A percentile compares a stretch with the other conserved stretches of the same genome.
Conservation (phyloP, 2,329 filamentous ascomycete species). For the Teratosphaeria destructans region DNA sequence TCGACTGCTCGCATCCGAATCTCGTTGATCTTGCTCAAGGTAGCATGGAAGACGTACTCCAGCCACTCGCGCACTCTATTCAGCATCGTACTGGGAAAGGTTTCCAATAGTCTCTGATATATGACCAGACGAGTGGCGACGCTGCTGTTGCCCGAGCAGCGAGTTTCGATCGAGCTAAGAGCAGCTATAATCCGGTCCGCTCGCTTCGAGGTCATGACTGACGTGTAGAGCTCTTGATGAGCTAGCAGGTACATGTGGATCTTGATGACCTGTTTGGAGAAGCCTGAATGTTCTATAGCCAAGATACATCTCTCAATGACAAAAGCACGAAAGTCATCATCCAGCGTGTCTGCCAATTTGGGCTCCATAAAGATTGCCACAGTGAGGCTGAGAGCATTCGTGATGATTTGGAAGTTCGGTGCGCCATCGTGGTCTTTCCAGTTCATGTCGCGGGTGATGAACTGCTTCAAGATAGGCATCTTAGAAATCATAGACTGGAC, state of each 20-base stretch:
- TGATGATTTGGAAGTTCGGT: slow-evolving; percentile 58
- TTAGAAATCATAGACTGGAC: slow-evolving; percentile 62
- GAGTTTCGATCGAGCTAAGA: slow-evolving; percentile 61
- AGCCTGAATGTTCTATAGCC: slow-evolving; percentile 55
- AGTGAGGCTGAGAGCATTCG: slow-evolving; percentile 68
- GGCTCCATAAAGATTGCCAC: slow-evolving; percentile 66
- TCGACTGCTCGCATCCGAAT: slow-evolving; percentile 64
- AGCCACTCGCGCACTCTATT: slow-evolving; percentile 65
- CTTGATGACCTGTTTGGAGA: slow-evolving; percentile 67
- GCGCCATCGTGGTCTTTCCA: slow-evolving; percentile 41
- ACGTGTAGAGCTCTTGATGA: slow-evolving; percentile 65
- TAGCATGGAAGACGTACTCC: slow-evolving; percentile 67
- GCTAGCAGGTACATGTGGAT: slow-evolving; percentile 72
- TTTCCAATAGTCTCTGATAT: slow-evolving; percentile 66
- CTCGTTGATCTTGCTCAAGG: slow-evolving; percentile 69
- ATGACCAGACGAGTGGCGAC: slow-evolving; percentile 65
- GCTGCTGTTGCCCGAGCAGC: slow-evolving; percentile 70
- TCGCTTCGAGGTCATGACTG: slow-evolving; percentile 62
- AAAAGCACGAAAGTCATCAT: slow-evolving; percentile 69
- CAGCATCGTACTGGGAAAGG: slow-evolving; percentile 61
- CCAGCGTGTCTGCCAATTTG: slow-evolving; percentile 58
- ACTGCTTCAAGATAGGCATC: slow-evolving; percentile 66
- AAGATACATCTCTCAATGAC: slow-evolving; percentile 72
- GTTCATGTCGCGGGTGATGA: slow-evolving; percentile 71
- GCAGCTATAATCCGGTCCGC: slow-evolving; percentile 60